Evolutionary conservation across 148 eudicot species (phyloP), one percentile per base, ranked within the genome.

Genomic region (Rhododendron kiyosumense): DNA sequence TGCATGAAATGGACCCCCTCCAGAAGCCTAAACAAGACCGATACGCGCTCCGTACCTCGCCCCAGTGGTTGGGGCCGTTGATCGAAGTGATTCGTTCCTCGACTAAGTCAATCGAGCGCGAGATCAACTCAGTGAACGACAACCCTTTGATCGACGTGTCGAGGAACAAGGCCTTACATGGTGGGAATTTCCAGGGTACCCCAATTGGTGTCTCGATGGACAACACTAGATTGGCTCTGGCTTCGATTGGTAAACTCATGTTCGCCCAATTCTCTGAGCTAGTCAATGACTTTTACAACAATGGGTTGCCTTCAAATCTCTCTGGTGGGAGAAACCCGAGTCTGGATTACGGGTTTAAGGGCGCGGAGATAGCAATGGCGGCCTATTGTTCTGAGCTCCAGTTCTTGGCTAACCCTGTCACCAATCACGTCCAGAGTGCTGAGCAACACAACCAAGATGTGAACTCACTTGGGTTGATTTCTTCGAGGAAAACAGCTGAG

Each of bases 401-500:
- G 34, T 87, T 80, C 82, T 84, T 87, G 6, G 86, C 89, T 38
- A 87, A 87, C 18, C 86, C 89, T 2, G 89, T 87, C 24, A 87
- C 89, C 34, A 87, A 74, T 46, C 89, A 87, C 59, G 89, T 87
- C 73, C 86, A 87, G 26, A 87, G 89, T 36, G 89, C 89, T 18
- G 89, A 87, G 71, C 89, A 87, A 81, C 89, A 87, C 78, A 87
- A 87, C 84, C 89, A 87, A 22, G 89, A 87, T 79, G 86, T 87
- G 30, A 87, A 87, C 84, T 87, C 89, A 22, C 65, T 87, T 5
- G 89, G 89, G 15, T 43, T 87, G 81, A 87, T 87, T 15, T 87
- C 89, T 81, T 84, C 89, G 4, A 74, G 86, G 15, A 87, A 87
- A 84, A 87, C 89, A 54, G 89, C 84, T 11, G 89, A 87, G 45